phyloP scores from a whole-genome alignment of 2,329 filamentous ascomycete genomes.

The Xylaria sp. region DNA sequence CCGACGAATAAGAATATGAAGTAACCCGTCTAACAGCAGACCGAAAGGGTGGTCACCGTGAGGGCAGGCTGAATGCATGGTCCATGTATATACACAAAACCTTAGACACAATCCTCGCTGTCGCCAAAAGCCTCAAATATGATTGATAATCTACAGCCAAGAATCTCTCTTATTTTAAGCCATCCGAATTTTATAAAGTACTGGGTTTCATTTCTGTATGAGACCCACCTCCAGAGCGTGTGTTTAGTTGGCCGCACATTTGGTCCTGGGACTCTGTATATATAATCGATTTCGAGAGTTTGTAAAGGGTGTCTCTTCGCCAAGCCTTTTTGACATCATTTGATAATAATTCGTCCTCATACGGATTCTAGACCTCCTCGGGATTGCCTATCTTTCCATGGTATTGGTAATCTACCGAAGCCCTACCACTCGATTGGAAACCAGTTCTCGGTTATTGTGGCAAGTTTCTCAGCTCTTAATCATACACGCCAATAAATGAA shows the following conservation, averaged over 20 bases:
- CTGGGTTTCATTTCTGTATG: not conserved
- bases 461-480: conserved; percentile 7
- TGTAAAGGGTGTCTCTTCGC: not conserved
- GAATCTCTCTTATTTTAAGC: not conserved
- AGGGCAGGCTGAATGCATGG: not conserved
- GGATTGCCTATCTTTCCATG: not conserved
- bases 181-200: not conserved
- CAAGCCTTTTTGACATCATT: not conserved
- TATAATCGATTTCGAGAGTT: not conserved
- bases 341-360: not conserved
- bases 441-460: not conserved
- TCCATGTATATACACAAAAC: conserved; percentile 20
- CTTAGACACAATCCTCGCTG: not conserved
- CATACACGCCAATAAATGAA: conserved; percentile 22
- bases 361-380: not conserved
- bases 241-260: not conserved
- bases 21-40: not conserved
- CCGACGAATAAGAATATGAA: conserved; percentile 14
- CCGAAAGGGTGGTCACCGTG: not conserved
- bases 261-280: not conserved
- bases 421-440: not conserved
- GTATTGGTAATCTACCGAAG: not conserved
- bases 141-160: not conserved
- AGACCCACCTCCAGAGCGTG: not conserved
- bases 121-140: not conserved